Base-by-base conservation (phyloP, 805 yeast species). In the Lachancea nothofagi region DNA sequence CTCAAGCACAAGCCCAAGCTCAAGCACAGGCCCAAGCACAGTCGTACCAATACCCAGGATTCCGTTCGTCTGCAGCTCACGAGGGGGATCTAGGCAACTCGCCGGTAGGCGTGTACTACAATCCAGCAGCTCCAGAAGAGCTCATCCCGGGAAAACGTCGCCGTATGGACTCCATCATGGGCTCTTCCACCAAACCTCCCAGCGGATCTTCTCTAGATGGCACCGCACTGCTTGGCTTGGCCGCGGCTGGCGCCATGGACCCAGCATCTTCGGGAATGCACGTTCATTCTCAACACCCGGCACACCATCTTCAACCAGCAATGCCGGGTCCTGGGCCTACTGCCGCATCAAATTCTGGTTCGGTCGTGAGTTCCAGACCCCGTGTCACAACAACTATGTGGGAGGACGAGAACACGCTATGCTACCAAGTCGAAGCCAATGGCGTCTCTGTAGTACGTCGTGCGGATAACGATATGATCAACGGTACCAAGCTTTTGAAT, bases 351-450 rank as follows among this genome's bases (percentile, higher is more conserved):
- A 5, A 13, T 6, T 26, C 19, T 5, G 28, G 29, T 21, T 7
- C 23, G 21, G 29, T 26, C 18, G 29, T 22, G 8, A 17, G 22
- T n/a, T 31, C 41, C 13, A 28, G 72, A 55, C 79, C 80, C 37
- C 63, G 75, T 45, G 86, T 83, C 38, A 81, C 88, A 38, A 83
- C 93, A 17, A 83, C 93, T n/a, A 75, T 81, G 74, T 84, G 95
- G 95, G 93, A 84, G 55, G 94, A 84, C 57, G 94, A 84, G 55
- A 80, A 81, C 50, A 84, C 94, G 1, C 62, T 84, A 38, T 84
- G 93, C 57, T 84, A 83, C 65, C 93, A 83, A 61, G 90, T 84
- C 22, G 93, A 83, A 53, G 89, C 87, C 42, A 77, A 81, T 47
- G 83, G 85, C 41, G 83, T 83, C 32, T 72, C 82, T 13, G 95